Conservation (phyloP, 1,284 basidiomycete genomes). For the Trametes polyzona region DNA sequence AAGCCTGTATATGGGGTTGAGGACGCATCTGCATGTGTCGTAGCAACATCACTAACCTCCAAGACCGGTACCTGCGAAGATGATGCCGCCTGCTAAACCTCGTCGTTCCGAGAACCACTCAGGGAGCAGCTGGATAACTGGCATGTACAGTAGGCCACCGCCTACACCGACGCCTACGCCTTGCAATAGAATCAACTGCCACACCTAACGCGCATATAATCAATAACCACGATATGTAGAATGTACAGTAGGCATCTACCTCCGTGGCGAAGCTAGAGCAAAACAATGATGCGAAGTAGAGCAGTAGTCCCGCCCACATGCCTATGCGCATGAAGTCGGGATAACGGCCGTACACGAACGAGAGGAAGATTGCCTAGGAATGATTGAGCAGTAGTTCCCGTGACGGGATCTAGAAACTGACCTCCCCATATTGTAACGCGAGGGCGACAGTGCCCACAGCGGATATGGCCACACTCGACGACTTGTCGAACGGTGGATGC, state of each 20-base stretch:
- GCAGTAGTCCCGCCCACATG: conserved; percentile 29
- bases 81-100: conserved; percentile 33
- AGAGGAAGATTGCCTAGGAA: conserved; percentile 26
- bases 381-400: too few species aligned
- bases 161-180: conserved; percentile 32
- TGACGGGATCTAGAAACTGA: too few species aligned
- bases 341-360: conserved; percentile 29
- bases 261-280: conserved; percentile 33
- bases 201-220: conserved; percentile 20
- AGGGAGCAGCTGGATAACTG: conserved; percentile 29
- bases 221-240: too few species aligned
- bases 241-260: conserved; percentile 5
- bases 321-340: conserved; percentile 27
- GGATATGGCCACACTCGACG: conserved; percentile 21
- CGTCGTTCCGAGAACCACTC: conserved; percentile 30
- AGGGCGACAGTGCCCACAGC: conserved; percentile 24
- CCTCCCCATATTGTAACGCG: conserved; percentile 28
- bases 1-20: conserved; percentile 20
- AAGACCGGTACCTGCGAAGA: conserved; percentile 34
- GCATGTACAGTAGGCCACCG: conserved; percentile 31
- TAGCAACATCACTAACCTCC: conserved; percentile 26
- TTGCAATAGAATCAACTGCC: conserved; percentile 33
- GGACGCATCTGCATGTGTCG: not conserved
- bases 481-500: conserved; percentile 23
- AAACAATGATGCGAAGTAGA: conserved; percentile 26